Evolutionary conservation across 352 stramenopile species (phyloP).

Genomic region (Sclerospora graminicola): DNA sequence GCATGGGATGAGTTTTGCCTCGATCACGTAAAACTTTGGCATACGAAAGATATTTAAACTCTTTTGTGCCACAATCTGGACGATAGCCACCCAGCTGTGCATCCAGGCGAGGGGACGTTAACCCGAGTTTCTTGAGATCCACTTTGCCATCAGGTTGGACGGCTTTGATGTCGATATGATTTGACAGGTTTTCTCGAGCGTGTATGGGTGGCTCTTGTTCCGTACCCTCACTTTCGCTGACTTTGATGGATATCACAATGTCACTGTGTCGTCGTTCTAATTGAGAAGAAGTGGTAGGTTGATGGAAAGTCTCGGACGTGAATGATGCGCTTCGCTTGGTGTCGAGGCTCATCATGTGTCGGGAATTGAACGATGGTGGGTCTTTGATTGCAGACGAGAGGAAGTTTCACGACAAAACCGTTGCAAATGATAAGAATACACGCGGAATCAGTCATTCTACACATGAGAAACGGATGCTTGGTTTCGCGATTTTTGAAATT

Average conservation of each 20-base stretch:
- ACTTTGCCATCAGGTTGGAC: no score
- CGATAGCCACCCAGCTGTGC: slow-evolving; percentile 59
- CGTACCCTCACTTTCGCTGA: slow-evolving; percentile 6
- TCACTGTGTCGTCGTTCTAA: slow-evolving; percentile 11
- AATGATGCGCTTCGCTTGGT: slow-evolving; percentile 16
- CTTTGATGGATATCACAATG: background rate
- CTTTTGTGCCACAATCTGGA: slow-evolving; percentile 59
- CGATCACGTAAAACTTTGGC: slow-evolving; percentile 65
- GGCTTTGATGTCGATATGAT: no score
- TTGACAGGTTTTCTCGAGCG: background rate
- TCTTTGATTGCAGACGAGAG: no score
- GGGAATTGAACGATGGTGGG: no score
- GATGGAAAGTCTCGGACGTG: slow-evolving; percentile 4
- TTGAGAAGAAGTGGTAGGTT: background rate
- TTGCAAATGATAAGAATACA: no score
- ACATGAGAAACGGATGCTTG: no score
- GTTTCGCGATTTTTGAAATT: no score
- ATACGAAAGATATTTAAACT: slow-evolving; percentile 73
- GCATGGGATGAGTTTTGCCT: slow-evolving; percentile 63
- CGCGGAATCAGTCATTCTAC: no score
- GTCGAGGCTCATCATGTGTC: slow-evolving; percentile 7
- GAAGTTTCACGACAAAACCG: no score
- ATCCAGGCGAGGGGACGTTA: slow-evolving; percentile 37
- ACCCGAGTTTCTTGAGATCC: no score
- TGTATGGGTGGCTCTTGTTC: background rate